Base-by-base conservation (phyloP, 345 rosid species). In the Hypericum perforatum region DNA sequence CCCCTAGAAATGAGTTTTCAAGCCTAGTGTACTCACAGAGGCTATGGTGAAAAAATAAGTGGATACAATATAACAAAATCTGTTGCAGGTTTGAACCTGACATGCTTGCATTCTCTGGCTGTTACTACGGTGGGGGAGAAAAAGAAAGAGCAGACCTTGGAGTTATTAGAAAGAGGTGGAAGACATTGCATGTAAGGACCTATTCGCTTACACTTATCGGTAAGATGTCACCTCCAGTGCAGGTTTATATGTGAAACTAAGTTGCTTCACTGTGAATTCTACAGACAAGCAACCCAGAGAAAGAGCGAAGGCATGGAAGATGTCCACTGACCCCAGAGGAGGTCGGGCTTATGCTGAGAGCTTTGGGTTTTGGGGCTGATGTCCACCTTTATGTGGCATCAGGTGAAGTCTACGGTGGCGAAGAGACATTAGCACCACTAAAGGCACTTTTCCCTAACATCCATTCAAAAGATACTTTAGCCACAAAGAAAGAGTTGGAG, bases 61-160 rank as follows among this genome's bases (percentile, higher is more conserved):
- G 53, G n/a, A 65, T 61, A 11, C 41, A 39, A 44, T 41, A 52
- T 45, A 13, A 55, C 36, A 14, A 51, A 49, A 53, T 45, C 59
- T 56, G 56, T 22, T 15, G n/a, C 61, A 90, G 95, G 77, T 91
- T 87, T 44, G 98, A 91, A 64, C 78, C 90, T 62, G 98, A 91
- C 68, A 91, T 91, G 96, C 82, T 91, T 45, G 98, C 98, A 37
- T 91, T 91, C 81, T 87, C 96, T 51, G 92, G 96, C 61, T 87
- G 98, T 61, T 72, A 91, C 69, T 91, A 81, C 15, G 95, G 96
- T 6, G 96, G 98, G 38, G 94, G 98, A 59, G 82, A 82, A 36
- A 76, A 76, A 67, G 98, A 87, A 76, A 79, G 66, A 62, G 64
- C 52, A 7, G 88, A 85, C 58, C 86, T 91, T 39, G 90, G 92